Conservation (phyloP, 352 stramenopile genomes). For the Pythium oligandrum region DNA sequence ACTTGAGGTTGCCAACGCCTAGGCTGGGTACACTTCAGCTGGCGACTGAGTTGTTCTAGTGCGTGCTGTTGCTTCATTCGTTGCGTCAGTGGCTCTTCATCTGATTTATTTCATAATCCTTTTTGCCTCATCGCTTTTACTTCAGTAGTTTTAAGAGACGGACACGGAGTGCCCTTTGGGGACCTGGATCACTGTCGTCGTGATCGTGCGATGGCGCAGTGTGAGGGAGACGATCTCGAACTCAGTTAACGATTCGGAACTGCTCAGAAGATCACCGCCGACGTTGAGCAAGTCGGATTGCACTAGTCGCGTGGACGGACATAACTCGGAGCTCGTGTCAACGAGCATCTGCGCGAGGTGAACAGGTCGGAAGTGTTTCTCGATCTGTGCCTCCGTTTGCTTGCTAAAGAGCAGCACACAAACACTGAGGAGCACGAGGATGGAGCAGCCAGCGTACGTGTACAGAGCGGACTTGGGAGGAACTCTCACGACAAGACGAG, state of each 20-base stretch:
- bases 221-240: constrained; percentile 23
- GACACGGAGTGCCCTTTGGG: constrained; percentile 10
- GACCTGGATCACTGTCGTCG: constrained; percentile 13
- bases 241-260: constrained; percentile 13
- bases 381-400: constrained; percentile 17
- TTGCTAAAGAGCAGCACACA: constrained; percentile 20
- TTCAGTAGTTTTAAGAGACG: background rate
- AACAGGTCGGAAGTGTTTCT: constrained; percentile 17
- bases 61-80: no score
- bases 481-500: constrained; percentile 10
- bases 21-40: no score
- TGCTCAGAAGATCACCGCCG: constrained; percentile 14
- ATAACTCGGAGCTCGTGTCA: constrained; percentile 7
- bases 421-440: constrained; percentile 17
- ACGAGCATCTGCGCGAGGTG: constrained; percentile 21
- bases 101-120: no score
- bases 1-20: no score
- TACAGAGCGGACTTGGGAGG: constrained; percentile 11
- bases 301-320: constrained; percentile 11
- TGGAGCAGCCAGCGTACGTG: constrained; percentile 13
- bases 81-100: no score
- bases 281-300: constrained; percentile 19
- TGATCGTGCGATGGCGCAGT: constrained; percentile 13
- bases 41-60: no score
- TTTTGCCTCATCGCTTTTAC: no score